These are phyloP conservation scores for Kodamaea suecica DNA, from an alignment of 1,139 yeast genomes.

Conservation along the genomic window DNA sequence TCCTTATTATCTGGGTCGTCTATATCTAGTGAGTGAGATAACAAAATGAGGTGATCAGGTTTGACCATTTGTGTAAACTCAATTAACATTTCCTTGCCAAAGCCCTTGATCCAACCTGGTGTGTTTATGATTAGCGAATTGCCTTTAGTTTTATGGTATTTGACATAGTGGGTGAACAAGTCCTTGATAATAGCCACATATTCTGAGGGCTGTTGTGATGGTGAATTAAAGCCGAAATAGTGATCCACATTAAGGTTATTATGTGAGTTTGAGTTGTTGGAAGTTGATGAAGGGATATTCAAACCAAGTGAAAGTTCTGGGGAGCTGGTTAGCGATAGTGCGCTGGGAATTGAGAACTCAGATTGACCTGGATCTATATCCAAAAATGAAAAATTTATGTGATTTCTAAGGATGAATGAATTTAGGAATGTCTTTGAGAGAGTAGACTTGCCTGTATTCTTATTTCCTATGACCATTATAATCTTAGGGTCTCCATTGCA, in stretches of 20 bases:
- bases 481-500: conserved; percentile 13
- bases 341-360: conserved; percentile 72
- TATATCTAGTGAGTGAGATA: conserved; percentile 22
- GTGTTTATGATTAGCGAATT: conserved; percentile 66
- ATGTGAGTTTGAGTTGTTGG: conserved; percentile 8
- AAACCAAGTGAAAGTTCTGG: conserved; percentile 28
- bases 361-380: conserved; percentile 95
- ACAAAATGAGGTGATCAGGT: conserved; percentile 54
- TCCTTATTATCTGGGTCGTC: conserved; percentile 25
- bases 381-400: conserved; percentile 39
- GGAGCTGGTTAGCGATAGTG: conserved; percentile 44
- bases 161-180: conserved; percentile 36
- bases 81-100: conserved; percentile 65
- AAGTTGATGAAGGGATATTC: conserved; percentile 15
- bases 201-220: conserved; percentile 63
- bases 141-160: conserved; percentile 24
- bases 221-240: conserved; percentile 70
- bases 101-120: conserved; percentile 94
- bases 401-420: conserved; percentile 21
- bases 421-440: conserved; percentile 58
- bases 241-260: conserved; percentile 19
- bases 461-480: conserved; percentile 43
- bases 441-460: conserved; percentile 85
- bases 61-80: conserved; percentile 43
- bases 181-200: conserved; percentile 48